A percentile compares a stretch with the other conserved stretches of the same genome.
These are phyloP conservation scores for Hygrophila difformis DNA, from an alignment of 257 asterid genomes.

Conservation along the genomic window DNA sequence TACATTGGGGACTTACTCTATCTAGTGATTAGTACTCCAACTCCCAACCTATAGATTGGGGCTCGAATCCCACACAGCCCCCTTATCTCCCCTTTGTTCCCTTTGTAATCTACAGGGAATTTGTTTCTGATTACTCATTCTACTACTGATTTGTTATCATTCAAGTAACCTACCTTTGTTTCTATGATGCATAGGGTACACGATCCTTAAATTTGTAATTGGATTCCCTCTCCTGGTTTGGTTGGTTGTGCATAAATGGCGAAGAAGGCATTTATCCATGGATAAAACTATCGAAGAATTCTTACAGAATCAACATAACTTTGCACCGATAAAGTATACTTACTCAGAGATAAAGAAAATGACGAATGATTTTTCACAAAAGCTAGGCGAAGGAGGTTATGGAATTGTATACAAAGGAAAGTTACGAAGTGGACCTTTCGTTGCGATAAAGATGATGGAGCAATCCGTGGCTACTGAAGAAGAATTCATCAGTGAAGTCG, in stretches of 20 bases:
- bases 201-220: slow-evolving; percentile 12
- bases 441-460: slow-evolving; percentile 42
- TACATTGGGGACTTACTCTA: no score
- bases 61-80: no score
- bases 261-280: slow-evolving; percentile 31
- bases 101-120: no score
- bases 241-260: slow-evolving; percentile 28
- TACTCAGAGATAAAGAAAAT: slow-evolving; percentile 39
- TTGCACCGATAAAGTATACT: slow-evolving; percentile 37
- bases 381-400: slow-evolving; percentile 38
- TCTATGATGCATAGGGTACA: no score
- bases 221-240: slow-evolving; percentile 32
- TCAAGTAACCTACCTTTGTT: no score
- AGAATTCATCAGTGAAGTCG: slow-evolving; percentile 39
- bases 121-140: no score
- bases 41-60: no score
- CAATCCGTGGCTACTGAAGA: slow-evolving; percentile 7
- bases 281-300: slow-evolving; percentile 35
- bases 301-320: slow-evolving; percentile 31
- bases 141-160: no score
- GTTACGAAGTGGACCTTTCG: slow-evolving; percentile 33
- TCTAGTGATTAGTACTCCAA: no score
- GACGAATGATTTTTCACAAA: slow-evolving; percentile 37
- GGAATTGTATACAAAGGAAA: slow-evolving; percentile 45
- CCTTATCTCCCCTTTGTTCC: no score